These are phyloP conservation scores for Vitis hybrid DNA, from an alignment of 177 flowering plant species.

Conservation along the genomic window DNA sequence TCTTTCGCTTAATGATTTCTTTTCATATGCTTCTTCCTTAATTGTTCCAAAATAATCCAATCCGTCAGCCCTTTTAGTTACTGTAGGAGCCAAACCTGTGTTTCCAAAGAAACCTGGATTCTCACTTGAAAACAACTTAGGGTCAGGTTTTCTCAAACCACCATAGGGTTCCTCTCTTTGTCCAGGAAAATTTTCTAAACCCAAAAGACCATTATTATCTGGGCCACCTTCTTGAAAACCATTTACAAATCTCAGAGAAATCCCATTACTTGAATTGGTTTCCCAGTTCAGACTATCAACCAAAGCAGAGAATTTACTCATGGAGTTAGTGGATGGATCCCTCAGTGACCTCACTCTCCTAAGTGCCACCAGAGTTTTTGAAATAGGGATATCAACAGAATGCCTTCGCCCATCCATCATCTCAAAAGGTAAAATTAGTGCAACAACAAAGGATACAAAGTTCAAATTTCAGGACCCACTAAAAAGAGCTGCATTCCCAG, in stretches of 20 bases:
- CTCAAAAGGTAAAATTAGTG: not conserved
- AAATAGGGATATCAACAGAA: conserved; percentile 83
- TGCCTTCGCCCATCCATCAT: conserved; percentile 78
- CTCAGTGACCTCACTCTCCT: conserved; percentile 87
- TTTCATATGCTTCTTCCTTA: conserved; percentile 16
- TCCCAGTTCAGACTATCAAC: conserved; percentile 72
- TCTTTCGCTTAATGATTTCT: conserved; percentile 26
- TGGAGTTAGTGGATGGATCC: conserved; percentile 83
- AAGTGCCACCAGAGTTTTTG: conserved; percentile 74
- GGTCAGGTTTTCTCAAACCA: conserved; percentile 15
- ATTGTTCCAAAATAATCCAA: conserved; percentile 16
- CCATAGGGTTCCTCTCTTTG: conserved; percentile 21
- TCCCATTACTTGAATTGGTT: conserved; percentile 56
- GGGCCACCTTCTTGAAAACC: conserved; percentile 18
- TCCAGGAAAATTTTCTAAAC: conserved; percentile 18
- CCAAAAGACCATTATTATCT: conserved; percentile 16
- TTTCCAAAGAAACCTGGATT: conserved; percentile 16
- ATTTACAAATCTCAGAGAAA: conserved; percentile 43
- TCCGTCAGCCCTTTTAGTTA: conserved; percentile 21
- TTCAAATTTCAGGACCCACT: conserved; percentile 8
- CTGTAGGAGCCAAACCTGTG: conserved; percentile 10
- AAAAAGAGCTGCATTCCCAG: conserved; percentile 6
- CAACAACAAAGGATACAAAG: not conserved
- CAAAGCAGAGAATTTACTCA: conserved; percentile 58
- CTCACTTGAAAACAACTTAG: conserved; percentile 16